Evolutionary conservation across 768 basidiomycete genomes (phyloP), one percentile per base, ranked within the genome.

Genomic region (Fomitopsis pulvina): DNA sequence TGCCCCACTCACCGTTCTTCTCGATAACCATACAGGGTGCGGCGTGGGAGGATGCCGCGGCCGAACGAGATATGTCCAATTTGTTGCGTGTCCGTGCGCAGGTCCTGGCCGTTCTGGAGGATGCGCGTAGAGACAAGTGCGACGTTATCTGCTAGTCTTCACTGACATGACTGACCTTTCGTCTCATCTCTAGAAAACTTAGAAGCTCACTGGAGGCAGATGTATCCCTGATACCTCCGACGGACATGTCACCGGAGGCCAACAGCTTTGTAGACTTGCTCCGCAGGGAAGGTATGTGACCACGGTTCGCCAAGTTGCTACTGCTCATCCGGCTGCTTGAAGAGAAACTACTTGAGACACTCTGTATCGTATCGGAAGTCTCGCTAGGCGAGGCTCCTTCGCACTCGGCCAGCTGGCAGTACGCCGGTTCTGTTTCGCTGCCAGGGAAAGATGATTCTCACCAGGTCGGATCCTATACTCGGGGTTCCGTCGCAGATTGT

Each of bases 291-390:
- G 63, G 72, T 63, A 45, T 41, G 52, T 24, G 40, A 38, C 28
- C 22, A 47, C 27, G 37, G 41, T 29, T 20, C 29, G 18, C 18
- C 27, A 47, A 50, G 43, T 28, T 27, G 21, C n/a, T 24, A 21
- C 52, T 11, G 27, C 14, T 37, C n/a, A 39, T 45, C 12, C 37
- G 18, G n/a, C 28, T 30, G 16, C n/a, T 21, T 18, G n/a, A 58
- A 90, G 91, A 77, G 60, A 60, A 66, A 16, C 74, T 81, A 51
- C 66, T 94, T 22, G 82, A 81, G 59, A 83, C 80, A 0, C 70
- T 95, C 4, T 92, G 91, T 66, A 87, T 89, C 46, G 85, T 90
- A 1, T 93, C 92, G 1, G 75, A 87, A 47, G 86, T 77, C 12
- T 68, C 66, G 5, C 51, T 92, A 10, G 52, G 71, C 16, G 68